phyloP scores from a whole-genome alignment of 2,329 filamentous ascomycete species.

The Lachnellula cervina region DNA sequence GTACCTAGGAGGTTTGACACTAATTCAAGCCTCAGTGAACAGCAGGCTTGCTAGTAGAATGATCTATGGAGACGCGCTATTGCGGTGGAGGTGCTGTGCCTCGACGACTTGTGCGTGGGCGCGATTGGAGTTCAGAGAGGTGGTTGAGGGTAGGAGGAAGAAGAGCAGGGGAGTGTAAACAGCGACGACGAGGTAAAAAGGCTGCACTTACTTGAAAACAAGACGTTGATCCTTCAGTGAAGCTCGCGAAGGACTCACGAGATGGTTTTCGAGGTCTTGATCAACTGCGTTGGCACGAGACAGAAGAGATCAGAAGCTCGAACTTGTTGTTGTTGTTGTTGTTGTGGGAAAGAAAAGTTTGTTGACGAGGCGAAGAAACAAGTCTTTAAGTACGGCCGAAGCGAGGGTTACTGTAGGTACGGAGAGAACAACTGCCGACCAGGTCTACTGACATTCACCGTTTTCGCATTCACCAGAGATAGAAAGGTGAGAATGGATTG shows the following conservation, averaged over 20 bases:
- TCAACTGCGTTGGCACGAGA: not conserved
- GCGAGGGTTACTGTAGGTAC: not conserved
- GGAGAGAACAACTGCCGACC: not conserved
- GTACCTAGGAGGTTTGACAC: too few species aligned
- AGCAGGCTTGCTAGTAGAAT: too few species aligned
- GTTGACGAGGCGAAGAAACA: not conserved
- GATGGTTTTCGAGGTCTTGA: conserved; percentile 6
- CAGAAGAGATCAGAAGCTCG: not conserved
- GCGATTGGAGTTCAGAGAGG: not conserved
- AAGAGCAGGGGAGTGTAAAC: not conserved
- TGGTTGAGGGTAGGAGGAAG: not conserved
- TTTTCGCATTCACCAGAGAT: too few species aligned
- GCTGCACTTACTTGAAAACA: conserved; percentile 9
- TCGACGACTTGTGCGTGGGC: too few species aligned
- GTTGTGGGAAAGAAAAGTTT: conserved; percentile 5
- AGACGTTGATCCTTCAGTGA: not conserved
- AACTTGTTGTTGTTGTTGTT: not conserved
- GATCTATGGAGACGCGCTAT: too few species aligned
- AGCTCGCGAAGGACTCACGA: conserved; percentile 18
- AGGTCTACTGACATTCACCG: not conserved
- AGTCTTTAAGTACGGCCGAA: not conserved
- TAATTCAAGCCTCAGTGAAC: too few species aligned
- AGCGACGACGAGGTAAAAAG: not conserved
- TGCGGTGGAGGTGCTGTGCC: too few species aligned
- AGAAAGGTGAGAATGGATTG: too few species aligned